Conservation (phyloP, 2,329 filamentous ascomycete genomes). For the Hymenoscyphus fructigenus region DNA sequence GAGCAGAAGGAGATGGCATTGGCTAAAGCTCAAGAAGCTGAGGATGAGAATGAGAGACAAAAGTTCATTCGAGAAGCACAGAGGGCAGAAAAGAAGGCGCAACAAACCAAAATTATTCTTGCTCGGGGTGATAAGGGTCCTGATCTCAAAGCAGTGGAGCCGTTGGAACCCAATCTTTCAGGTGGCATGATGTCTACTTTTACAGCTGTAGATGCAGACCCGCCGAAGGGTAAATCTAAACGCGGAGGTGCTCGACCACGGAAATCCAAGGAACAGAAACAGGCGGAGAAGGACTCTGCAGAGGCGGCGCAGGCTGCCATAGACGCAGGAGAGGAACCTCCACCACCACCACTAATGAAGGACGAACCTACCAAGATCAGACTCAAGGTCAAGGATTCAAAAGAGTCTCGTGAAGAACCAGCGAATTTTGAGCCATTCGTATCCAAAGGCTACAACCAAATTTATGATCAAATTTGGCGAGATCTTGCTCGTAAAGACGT, state of each 20-base stretch:
- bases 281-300: constrained; percentile 77
- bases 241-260: constrained; percentile 65
- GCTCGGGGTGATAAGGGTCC: constrained; percentile 83
- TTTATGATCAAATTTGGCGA: constrained; percentile 96
- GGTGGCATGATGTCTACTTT: constrained; percentile 86
- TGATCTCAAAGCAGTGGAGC: constrained; percentile 63
- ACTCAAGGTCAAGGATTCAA: constrained; percentile 56
- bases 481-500: constrained; percentile 93
- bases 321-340: constrained; percentile 73
- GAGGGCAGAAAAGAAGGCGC: constrained; percentile 87
- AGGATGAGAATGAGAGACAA: constrained; percentile 78
- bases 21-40: constrained; percentile 71
- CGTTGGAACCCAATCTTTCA: constrained; percentile 77
- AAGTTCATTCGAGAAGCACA: constrained; percentile 84
- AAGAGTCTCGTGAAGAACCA: constrained; percentile 45
- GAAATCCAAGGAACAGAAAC: constrained; percentile 87
- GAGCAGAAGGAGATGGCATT: constrained; percentile 86
- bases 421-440: constrained; percentile 54
- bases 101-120: constrained; percentile 82
- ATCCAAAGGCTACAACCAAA: constrained; percentile 92
- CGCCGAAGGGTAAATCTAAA: constrained; percentile 50
- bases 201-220: constrained; percentile 51
- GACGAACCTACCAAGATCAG: constrained; percentile 51
- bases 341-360: constrained; percentile 40
- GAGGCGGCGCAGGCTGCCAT: constrained; percentile 84